These are phyloP conservation scores for Sordariomycetes sp. DNA, from an alignment of 2,329 filamentous ascomycete species.

Conservation along the genomic window DNA sequence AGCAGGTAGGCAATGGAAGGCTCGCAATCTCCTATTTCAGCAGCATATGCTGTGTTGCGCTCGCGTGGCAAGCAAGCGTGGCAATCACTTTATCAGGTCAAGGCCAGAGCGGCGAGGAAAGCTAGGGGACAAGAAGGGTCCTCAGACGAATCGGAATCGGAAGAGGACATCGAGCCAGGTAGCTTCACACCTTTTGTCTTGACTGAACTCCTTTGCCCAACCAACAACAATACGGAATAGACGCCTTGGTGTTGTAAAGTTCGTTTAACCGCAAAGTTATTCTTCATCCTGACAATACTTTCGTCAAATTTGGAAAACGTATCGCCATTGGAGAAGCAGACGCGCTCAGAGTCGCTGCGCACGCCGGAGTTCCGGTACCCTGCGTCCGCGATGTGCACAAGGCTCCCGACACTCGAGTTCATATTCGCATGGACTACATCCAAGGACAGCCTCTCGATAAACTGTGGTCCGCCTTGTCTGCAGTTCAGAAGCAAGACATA, in stretches of 20 bases:
- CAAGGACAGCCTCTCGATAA: constrained; percentile 14
- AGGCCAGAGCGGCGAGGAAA: background rate
- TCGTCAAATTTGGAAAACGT: constrained; percentile 15
- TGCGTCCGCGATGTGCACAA: constrained; percentile 8
- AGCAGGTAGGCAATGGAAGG: background rate
- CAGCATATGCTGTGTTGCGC: background rate
- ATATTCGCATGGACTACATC: constrained; percentile 15
- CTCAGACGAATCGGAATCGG: constrained; percentile 13
- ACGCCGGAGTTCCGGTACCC: constrained; percentile 12
- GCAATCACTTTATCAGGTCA: background rate
- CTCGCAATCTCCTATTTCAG: background rate
- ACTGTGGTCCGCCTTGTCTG: constrained; percentile 13
- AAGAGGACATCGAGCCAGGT: constrained; percentile 14
- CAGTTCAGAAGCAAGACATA: constrained; percentile 10
- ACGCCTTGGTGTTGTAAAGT: constrained; percentile 10
- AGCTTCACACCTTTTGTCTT: constrained; percentile 2
- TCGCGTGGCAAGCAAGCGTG: background rate
- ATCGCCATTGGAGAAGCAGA: constrained; percentile 15
- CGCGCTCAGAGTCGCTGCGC: constrained; percentile 11
- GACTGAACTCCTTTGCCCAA: background rate
- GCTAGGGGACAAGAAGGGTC: background rate
- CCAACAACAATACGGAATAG: too few species aligned
- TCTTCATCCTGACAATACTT: constrained; percentile 11
- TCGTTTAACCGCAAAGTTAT: constrained; percentile 12
- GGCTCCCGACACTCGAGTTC: constrained; percentile 9